Base-by-base conservation (phyloP, 2,329 filamentous ascomycete species). In the Amphichorda felina region DNA sequence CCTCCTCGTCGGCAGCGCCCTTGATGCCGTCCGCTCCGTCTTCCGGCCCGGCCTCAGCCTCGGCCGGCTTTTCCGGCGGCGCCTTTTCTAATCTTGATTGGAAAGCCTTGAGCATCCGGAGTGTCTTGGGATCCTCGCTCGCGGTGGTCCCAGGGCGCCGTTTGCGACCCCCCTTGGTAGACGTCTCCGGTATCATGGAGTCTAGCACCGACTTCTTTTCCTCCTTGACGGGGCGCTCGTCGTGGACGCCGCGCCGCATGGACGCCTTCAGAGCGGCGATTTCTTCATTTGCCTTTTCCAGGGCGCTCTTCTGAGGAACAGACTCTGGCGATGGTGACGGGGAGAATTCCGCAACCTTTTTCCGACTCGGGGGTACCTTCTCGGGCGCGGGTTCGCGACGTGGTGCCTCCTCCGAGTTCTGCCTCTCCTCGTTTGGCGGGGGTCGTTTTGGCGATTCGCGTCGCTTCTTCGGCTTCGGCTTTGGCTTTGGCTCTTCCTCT, bases 241-340 rank as follows among this genome's bases (percentile, higher is more conserved):
- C 50, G 35, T 69, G 58, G 18, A 72, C 59, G 16, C 68, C 80
- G 24, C 83, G 71, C 50, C 78, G 81, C 79, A 91, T 85, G 1
- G 82, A 87, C 8, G 81, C 81, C 54, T 88, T 89, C 4, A 91
- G 61, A 2, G 79, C 79, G 4, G 81, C 82, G 36, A 89, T 86
- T 48, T 91, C 80, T 26, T 83, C 82, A 44, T 88, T 88, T 3
- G 82, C 83, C 44, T 66, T 66, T 42, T 86, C 78, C 8, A 88
- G 59, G 1, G 68, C 66, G 2, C 67, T 66, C 47, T 70, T 71
- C 25, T 48, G 54, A 26, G 48, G 48, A n/a, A 41, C 25, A 6
- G 21, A 30, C 13, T 27, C 24, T 30, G 41, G 53, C 52, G 22
- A 46, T 34, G 41, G 53, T 52, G 22, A 46, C 14, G 31, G 31